These are phyloP conservation scores for Lactuca saligna DNA, from an alignment of 129 eudicot genomes.

Conservation along the genomic window DNA sequence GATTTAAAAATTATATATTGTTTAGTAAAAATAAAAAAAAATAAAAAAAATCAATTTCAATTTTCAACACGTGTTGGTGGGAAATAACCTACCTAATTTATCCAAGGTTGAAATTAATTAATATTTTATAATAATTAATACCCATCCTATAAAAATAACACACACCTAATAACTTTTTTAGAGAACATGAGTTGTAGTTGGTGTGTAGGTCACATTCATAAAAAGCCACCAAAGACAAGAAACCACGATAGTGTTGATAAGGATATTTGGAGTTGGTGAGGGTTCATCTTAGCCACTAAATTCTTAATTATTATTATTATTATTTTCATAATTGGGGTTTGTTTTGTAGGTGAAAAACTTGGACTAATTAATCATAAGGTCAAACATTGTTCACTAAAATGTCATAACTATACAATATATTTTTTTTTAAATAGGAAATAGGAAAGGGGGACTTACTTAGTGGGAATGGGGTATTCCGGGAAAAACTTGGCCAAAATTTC, in stretches of 20 bases:
- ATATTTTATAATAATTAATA: background rate
- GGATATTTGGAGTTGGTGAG: conserved; percentile 45
- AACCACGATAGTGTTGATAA: conserved; percentile 17
- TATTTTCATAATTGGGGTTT: background rate
- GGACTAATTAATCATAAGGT: conserved; percentile 17
- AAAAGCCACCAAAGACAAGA: conserved; percentile 14
- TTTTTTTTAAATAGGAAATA: too few species aligned
- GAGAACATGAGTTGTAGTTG: conserved; percentile 11
- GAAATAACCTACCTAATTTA: background rate
- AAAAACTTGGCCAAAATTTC: conserved; percentile 83
- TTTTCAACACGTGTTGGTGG: conserved; percentile 12
- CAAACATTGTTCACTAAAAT: conserved; percentile 7
- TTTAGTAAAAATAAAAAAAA: background rate
- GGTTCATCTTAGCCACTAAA: conserved; percentile 25
- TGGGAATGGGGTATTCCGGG: conserved; percentile 90
- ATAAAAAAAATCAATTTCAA: background rate
- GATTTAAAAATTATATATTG: too few species aligned
- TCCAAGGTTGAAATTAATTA: background rate
- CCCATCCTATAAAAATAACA: background rate
- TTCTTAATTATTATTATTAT: background rate
- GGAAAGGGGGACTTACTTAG: conserved; percentile 59
- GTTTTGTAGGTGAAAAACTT: conserved; percentile 1
- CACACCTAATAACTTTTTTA: background rate
- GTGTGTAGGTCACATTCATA: conserved; percentile 21
- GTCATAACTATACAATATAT: background rate